Conservation (phyloP, 2,329 filamentous ascomycete species). For the Ceratocystis huliohia region DNA sequence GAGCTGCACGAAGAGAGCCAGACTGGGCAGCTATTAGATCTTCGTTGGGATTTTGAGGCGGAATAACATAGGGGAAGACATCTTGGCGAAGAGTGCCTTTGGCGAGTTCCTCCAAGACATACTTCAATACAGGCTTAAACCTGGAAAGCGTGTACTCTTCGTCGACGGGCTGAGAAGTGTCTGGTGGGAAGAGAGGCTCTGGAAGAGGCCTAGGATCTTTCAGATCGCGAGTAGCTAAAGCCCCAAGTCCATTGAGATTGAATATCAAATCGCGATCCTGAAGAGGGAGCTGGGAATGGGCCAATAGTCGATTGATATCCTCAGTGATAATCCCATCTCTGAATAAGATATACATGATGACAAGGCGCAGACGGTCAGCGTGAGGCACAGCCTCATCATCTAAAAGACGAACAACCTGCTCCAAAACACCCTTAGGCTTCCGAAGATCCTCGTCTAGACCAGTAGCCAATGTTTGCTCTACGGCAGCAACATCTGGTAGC, state of each 20-base stretch:
- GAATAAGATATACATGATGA: constrained; percentile 76
- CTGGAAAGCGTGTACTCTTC: constrained; percentile 81
- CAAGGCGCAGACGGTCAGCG: constrained; percentile 67
- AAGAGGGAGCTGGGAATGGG: constrained; percentile 66
- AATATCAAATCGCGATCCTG: constrained; percentile 59
- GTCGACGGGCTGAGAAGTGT: constrained; percentile 33
- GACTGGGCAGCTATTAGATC: constrained; percentile 45
- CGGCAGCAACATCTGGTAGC: constrained; percentile 70
- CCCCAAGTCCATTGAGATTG: constrained; percentile 74
- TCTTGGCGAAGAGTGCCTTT: constrained; percentile 53
- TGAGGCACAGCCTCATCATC: constrained; percentile 66
- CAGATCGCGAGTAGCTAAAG: constrained; percentile 51
- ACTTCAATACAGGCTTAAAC: constrained; percentile 69
- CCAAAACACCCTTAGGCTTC: constrained; percentile 79
- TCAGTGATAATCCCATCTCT: constrained; percentile 71
- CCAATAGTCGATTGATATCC: constrained; percentile 72
- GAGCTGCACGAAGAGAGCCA: constrained; percentile 75
- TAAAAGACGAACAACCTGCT: constrained; percentile 73
- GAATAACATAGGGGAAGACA: constrained; percentile 60
- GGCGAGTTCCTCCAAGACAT: constrained; percentile 65
- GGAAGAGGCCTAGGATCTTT: constrained; percentile 61
- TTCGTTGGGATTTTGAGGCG: constrained; percentile 50
- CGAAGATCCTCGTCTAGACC: constrained; percentile 85
- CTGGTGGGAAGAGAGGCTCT: constrained; percentile 54
- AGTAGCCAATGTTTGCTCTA: constrained; percentile 84